Evolutionary conservation across 2,329 filamentous ascomycete species (phyloP).

Genomic region (Cladophialophora carrionii): DNA sequence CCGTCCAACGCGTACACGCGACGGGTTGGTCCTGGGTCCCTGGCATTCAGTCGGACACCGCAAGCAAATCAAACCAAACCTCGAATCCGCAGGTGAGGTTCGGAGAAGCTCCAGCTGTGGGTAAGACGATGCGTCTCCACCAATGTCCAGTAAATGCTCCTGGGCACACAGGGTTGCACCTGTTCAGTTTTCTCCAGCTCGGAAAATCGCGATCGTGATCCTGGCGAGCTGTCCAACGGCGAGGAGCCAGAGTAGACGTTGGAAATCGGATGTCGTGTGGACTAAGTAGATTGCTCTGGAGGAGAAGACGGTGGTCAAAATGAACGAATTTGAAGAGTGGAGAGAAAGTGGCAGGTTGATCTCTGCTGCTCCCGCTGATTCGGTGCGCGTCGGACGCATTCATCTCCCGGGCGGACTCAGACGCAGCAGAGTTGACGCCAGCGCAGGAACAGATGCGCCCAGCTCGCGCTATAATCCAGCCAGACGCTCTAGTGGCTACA

Average conservation of each 20-base stretch:
- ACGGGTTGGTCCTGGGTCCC: slow-evolving; percentile 9
- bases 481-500: slow-evolving; percentile 4
- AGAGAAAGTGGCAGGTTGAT: slow-evolving; percentile 8
- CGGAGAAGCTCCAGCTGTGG: slow-evolving; percentile 6
- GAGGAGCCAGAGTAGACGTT: not conserved
- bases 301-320: slow-evolving; percentile 12
- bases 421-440: slow-evolving; percentile 13
- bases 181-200: not conserved
- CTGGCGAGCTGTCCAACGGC: not conserved
- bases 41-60: not conserved
- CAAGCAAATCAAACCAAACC: slow-evolving; percentile 6
- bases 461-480: slow-evolving; percentile 7
- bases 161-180: not conserved
- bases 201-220: not conserved
- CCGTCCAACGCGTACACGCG: slow-evolving; percentile 4
- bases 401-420: slow-evolving; percentile 27
- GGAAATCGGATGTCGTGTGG: slow-evolving; percentile 11
- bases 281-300: slow-evolving; percentile 11
- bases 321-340: slow-evolving; percentile 30
- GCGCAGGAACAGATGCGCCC: slow-evolving; percentile 29
- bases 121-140: not conserved
- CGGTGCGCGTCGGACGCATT: slow-evolving; percentile 12
- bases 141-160: not conserved
- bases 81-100: slow-evolving; percentile 13
- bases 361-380: slow-evolving; percentile 17